Evolutionary conservation across 495 filamentous ascomycete genomes (phyloP).

Genomic region (Elaphomyces granulatus): DNA sequence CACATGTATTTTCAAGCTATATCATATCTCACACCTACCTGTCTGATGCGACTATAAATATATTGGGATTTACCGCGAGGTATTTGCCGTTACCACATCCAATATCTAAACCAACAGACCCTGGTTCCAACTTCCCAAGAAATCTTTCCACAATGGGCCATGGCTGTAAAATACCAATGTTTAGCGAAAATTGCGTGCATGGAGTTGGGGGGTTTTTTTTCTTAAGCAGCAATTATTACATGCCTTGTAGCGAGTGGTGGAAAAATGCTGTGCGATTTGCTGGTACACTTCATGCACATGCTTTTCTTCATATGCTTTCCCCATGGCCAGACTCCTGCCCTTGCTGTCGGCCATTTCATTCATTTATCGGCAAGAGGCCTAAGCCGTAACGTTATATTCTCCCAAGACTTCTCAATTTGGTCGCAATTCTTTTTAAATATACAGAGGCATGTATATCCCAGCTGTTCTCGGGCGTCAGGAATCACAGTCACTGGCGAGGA

Average conservation of each 20-base stretch:
- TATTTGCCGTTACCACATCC: conserved; percentile 96
- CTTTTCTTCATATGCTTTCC: conserved; percentile 55
- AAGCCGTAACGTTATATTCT: too few relatives aligned
- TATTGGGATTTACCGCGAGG: conserved; percentile 56
- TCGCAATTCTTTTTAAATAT: not conserved
- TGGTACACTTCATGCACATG: conserved; percentile 93
- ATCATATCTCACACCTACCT: too few relatives aligned
- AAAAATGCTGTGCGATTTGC: conserved; percentile 89
- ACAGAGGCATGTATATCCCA: not conserved
- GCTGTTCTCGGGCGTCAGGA: not conserved
- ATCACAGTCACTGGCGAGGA: not conserved
- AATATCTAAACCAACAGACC: conserved; percentile 78
- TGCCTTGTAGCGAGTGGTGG: conserved; percentile 84
- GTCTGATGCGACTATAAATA: conserved; percentile 82
- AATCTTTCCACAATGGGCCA: conserved; percentile 89
- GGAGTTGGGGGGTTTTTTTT: not conserved
- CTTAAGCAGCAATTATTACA: conserved; percentile 4
- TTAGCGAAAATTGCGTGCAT: not conserved
- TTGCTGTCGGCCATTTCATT: conserved; percentile 3
- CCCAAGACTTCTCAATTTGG: too few relatives aligned
- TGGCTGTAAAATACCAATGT: conserved; percentile 34
- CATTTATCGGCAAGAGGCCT: too few relatives aligned
- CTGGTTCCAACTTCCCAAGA: conserved; percentile 47
- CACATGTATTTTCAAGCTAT: too few relatives aligned
- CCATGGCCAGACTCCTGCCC: conserved; percentile 5